Conservation (phyloP, 768 basidiomycete species). For the Phanerochaete sordida region DNA sequence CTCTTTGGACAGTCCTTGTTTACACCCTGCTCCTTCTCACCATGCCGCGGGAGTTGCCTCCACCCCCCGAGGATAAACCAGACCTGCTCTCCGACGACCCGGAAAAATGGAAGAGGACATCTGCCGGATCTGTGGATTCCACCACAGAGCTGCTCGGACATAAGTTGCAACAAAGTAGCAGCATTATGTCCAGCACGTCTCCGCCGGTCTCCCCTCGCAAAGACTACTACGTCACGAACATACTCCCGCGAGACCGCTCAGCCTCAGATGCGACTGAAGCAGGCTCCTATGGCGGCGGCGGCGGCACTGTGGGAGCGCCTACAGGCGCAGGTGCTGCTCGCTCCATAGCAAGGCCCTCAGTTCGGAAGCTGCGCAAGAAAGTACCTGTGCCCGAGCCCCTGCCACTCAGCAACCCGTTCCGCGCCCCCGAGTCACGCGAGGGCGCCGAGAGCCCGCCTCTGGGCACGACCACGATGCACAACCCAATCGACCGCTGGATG, state of each 20-base stretch:
- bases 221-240: neutral
- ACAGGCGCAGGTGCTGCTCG: neutral
- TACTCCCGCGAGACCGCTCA: neutral
- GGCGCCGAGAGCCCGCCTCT: constrained; percentile 8
- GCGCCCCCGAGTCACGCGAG: neutral
- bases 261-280: neutral
- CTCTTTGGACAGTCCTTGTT: constrained; percentile 14
- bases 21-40: constrained; percentile 21
- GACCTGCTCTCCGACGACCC: constrained; percentile 16
- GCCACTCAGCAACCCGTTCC: constrained; percentile 14
- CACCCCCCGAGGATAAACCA: constrained; percentile 18
- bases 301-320: neutral
- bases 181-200: neutral
- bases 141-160: constrained; percentile 13
- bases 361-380: neutral
- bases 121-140: constrained; percentile 11
- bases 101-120: constrained; percentile 1
- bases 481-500: neutral
- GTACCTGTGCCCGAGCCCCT: constrained; percentile 7
- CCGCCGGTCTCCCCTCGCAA: neutral
- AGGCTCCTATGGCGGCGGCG: neutral
- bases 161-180: neutral
- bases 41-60: constrained; percentile 21
- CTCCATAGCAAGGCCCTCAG: neutral
- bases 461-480: constrained; percentile 1